Percentiles rank a stretch among this genome's conserved stretches.
Conservation (phyloP, 108 stramenopile genomes). For the Aurantiochytrium sp. region DNA sequence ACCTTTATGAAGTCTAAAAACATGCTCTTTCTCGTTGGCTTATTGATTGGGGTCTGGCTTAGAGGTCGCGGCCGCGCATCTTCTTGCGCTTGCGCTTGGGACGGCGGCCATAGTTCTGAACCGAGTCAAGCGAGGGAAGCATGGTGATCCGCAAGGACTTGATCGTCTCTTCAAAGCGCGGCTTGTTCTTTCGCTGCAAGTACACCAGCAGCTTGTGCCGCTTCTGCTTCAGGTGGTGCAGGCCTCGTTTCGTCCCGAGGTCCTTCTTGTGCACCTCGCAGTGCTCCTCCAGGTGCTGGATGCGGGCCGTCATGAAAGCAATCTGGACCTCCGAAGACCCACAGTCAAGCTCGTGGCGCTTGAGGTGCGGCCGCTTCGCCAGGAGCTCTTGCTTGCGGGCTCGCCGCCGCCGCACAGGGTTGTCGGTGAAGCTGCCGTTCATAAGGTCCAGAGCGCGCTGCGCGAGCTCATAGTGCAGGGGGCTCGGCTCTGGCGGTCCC, state of each 20-base stretch:
- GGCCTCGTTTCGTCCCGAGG: not conserved
- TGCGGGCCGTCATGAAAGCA: not conserved
- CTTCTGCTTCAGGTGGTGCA: not conserved
- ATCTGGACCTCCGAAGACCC: not conserved
- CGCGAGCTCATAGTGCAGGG: not conserved
- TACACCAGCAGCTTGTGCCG: not conserved
- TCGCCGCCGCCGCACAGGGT: not conserved
- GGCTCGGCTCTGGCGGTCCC: not conserved
- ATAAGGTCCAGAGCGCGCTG: not conserved
- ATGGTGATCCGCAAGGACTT: not conserved
- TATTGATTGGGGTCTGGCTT: no score
- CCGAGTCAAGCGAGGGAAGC: not conserved
- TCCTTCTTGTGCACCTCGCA: not conserved
- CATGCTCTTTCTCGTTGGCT: no score
- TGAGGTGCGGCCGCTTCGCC: not conserved
- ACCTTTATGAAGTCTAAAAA: not conserved
- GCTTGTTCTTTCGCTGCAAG: not conserved
- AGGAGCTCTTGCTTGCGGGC: not conserved
- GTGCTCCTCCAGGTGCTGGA: slow-evolving; percentile 6
- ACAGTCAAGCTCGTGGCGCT: not conserved
- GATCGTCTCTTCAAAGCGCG: not conserved
- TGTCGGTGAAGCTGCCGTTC: not conserved
- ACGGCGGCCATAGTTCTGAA: not conserved
- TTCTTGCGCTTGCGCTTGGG: not conserved
- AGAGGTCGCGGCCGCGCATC: not conserved